phyloP scores from a whole-genome alignment of 805 yeast genomes.

The Wickerhamomyces chambardii region DNA sequence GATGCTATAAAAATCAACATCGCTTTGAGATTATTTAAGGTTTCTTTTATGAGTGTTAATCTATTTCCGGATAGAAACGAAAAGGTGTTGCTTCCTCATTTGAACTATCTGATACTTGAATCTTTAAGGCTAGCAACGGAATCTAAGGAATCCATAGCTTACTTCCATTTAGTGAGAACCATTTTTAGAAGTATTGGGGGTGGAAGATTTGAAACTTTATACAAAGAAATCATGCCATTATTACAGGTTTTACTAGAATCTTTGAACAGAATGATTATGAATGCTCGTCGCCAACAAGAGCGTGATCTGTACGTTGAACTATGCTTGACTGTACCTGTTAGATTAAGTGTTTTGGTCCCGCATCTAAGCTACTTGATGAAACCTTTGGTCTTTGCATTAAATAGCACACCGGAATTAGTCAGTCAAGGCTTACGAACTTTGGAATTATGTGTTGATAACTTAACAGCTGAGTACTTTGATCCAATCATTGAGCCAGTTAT shows the following conservation, averaged over 20 bases:
- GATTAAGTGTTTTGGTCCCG: constrained; percentile 89
- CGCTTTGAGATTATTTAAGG: constrained; percentile 76
- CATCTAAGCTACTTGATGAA: constrained; percentile 82
- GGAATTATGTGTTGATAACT: constrained; percentile 91
- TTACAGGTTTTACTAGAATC: constrained; percentile 82
- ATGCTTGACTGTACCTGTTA: constrained; percentile 92
- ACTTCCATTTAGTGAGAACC: constrained; percentile 81
- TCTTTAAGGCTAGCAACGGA: constrained; percentile 73
- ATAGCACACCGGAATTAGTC: constrained; percentile 85
- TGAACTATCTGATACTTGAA: constrained; percentile 73
- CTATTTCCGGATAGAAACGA: constrained; percentile 85
- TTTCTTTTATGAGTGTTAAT: constrained; percentile 94
- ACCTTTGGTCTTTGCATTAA: constrained; percentile 85
- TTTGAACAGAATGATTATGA: constrained; percentile 70
- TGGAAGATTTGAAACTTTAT: constrained; percentile 87
- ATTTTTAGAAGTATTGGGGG: constrained; percentile 94
- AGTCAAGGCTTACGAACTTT: constrained; percentile 92
- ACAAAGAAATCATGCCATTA: constrained; percentile 88
- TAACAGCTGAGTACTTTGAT: constrained; percentile 94
- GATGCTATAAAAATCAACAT: constrained; percentile 73
- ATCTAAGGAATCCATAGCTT: constrained; percentile 86
- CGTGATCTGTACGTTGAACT: constrained; percentile 91
- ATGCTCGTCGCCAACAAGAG: constrained; percentile 83
- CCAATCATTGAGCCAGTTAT: constrained; percentile 96
- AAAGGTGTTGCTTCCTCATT: constrained; percentile 78